Base-by-base conservation (phyloP, 495 filamentous ascomycete species). In the Hypoxylon fuscum region DNA sequence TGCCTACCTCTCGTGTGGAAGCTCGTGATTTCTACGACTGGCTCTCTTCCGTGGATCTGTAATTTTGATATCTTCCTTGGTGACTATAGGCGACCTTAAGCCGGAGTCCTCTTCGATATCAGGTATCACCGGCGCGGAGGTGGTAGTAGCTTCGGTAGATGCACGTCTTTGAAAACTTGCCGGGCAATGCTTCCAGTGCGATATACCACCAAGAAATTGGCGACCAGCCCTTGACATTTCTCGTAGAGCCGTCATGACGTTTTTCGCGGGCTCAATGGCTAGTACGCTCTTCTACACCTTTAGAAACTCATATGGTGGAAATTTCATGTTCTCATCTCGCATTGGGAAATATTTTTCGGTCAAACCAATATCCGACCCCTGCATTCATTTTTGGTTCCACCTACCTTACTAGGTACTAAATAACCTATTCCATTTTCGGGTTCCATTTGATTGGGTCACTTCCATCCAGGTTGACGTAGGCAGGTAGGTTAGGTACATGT, bases 41-140 rank as follows among this genome's bases (percentile, higher is more conserved):
- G 77, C 76, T 49, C 77, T 72, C 72, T 75, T 79, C 53, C 76
- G 73, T 17, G 78, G 78, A 50, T 72, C 73, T 21, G 72, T 71
- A 2, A 71, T 46, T 17, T 66, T 66, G 52, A 75, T 66, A 42
- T 72, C 73, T 6, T 75, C 73, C 27, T 59, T 66, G 20, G 47
- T 58, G 27, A 77, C 58, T 34, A 74, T 59, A 38, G 75, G 74
- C 18, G 60, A 15, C 5, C 38, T 55, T 47, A 81, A 56, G 15
- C 70, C 68, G 49, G 77, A 76, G 22, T 72, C 62, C n/a, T 59
- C 40, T 54, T 79, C 78, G 49, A 81, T 71, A 44, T 79, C 77
- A 48, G 46, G 42, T 44, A 76, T 68, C 9, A 10, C 56, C 3
- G 72, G 60, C 12, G 56, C 27, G 55, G 40, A 23, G 38, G 49